Evolutionary conservation across 1,284 basidiomycete species (phyloP).

Genomic region (Microbotryomycetes sp.): DNA sequence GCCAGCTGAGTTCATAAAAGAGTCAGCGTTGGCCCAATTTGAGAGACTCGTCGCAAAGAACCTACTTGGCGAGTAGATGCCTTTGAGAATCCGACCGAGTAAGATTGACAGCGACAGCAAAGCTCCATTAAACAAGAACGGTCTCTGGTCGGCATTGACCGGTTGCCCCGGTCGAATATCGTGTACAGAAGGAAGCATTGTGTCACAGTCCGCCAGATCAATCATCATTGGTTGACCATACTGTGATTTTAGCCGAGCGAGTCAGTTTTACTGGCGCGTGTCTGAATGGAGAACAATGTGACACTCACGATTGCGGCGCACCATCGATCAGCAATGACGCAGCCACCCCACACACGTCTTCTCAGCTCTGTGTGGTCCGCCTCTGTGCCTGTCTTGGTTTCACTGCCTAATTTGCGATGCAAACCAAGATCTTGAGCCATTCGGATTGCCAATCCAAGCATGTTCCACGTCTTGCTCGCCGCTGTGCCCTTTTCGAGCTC

Average conservation of each 20-base stretch:
- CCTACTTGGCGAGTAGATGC: slow-evolving; percentile 67
- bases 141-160: slow-evolving; percentile 30
- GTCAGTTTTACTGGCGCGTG: background rate
- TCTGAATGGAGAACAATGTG: slow-evolving; percentile 11
- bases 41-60: background rate
- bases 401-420: slow-evolving; percentile 55
- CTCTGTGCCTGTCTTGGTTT: slow-evolving; percentile 48
- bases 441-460: slow-evolving; percentile 38
- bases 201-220: slow-evolving; percentile 87
- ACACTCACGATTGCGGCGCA: slow-evolving; percentile 48
- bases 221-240: slow-evolving; percentile 87
- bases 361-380: slow-evolving; percentile 61
- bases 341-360: slow-evolving; percentile 80
- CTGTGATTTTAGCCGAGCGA: slow-evolving; percentile 50
- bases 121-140: slow-evolving; percentile 35
- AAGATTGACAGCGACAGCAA: slow-evolving; percentile 80
- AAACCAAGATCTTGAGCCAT: slow-evolving; percentile 84
- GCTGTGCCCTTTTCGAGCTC: slow-evolving; percentile 45
- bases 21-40: background rate
- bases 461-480: slow-evolving; percentile 42
- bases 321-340: slow-evolving; percentile 84
- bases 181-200: slow-evolving; percentile 66
- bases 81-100: slow-evolving; percentile 78
- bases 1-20: slow-evolving; percentile 54
- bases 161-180: slow-evolving; percentile 44